Base-by-base conservation (phyloP, 257 asterid species). In the Linderniella brevidens region DNA sequence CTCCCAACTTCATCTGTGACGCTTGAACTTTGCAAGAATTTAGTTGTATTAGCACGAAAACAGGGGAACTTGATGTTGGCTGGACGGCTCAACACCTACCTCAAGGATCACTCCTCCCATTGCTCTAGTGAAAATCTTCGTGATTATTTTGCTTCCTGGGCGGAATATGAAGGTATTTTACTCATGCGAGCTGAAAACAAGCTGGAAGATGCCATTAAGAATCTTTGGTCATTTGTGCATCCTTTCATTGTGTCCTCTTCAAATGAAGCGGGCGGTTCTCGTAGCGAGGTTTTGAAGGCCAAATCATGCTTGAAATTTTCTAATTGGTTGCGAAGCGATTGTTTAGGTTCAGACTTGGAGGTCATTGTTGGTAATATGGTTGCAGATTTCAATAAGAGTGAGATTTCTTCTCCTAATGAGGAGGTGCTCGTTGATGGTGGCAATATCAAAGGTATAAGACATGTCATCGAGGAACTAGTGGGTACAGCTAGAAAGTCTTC, bases 221-320 rank as follows among this genome's bases (percentile, higher is more conserved):
- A 66, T 61, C 74, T 75, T 52, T 90, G 96, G 94, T 78, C 92
- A 57, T 61, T 76, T 71, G 61, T 90, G 64, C 79, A 58, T 49
- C 81, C 93, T 54, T 61, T 58, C 62, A 52, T 79, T 68, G 61
- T 70, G 59, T 68, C 80, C 58, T 68, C 82, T 64, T 51, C 79
- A 62, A 54, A 44, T 54, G 65, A 48, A 43, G 65, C 56, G 12
- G 61, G 78, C 49, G 57, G 68, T 62, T 63, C 78, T 52, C 70
- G 44, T 64, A 82, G 66, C 55, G 75, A 63, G 66, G 74, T 61
- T 56, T 55, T 81, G 57, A 90, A 71, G 76, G 96, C 96, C 37
- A 90, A 78, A 66, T 94, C 96, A 52, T 85, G 96, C 76, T 65
- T 90, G 68, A 90, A 90, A 79, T 80, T 90, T 39, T 85, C 98